Conservation (phyloP, 306 rosid species). For the Aeschynomene evenia region DNA sequence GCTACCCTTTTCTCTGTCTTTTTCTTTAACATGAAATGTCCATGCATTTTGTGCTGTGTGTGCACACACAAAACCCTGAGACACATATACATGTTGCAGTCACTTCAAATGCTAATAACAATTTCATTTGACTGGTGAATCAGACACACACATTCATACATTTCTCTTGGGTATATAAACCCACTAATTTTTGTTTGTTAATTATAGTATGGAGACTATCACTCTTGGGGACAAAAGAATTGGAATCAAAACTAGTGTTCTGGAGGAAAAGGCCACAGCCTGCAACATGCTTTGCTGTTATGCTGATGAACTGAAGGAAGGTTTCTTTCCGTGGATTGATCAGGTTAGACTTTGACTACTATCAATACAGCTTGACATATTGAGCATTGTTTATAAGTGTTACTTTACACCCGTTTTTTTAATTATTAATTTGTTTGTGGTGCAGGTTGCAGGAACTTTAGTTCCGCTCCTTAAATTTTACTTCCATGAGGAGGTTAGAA, state of each 20-base stretch:
- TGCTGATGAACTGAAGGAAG: conserved; percentile 98
- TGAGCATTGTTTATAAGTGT: not conserved
- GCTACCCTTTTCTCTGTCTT: not conserved
- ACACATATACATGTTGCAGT: not conserved
- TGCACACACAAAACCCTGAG: not conserved
- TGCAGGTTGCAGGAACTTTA: conserved; percentile 89
- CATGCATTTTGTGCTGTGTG: not conserved
- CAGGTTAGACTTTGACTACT: conserved; percentile 55
- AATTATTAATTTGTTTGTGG: conserved; percentile 5
- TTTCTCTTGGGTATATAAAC: not conserved
- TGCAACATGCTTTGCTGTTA: conserved; percentile 99
- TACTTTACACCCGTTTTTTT: not conserved
- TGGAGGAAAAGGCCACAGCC: conserved; percentile 99
- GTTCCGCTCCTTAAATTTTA: conserved; percentile 97
- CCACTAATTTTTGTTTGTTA: conserved; percentile 27
- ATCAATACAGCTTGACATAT: not conserved
- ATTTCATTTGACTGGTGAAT: conserved; percentile 22
- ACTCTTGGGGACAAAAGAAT: conserved; percentile 97
- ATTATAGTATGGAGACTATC: conserved; percentile 90
- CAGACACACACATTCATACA: not conserved
- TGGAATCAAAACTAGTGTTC: conserved; percentile 96
- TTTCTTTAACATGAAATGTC: not conserved
- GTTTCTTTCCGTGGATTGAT: conserved; percentile 99
- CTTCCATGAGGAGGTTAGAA: conserved; percentile 97
- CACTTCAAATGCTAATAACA: not conserved